Conservation (phyloP, 2,329 filamentous ascomycete genomes). For the Mycosphaerella arachidis region DNA sequence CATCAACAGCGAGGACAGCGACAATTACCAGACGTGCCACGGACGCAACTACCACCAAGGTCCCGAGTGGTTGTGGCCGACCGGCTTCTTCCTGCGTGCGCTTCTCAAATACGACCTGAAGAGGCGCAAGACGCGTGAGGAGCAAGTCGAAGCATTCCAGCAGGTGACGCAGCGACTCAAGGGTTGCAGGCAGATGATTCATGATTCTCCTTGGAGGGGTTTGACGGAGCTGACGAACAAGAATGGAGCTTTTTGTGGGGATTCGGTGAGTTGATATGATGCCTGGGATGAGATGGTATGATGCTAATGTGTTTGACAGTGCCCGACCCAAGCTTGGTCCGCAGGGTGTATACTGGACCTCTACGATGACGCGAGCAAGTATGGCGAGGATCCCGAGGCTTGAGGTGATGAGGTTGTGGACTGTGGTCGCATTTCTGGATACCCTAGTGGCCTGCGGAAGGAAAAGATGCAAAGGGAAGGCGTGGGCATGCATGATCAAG, state of each 20-base stretch:
- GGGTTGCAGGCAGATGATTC: conserved; percentile 80
- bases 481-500: too few species aligned
- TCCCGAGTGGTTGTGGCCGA: conserved; percentile 97
- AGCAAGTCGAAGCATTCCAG: conserved; percentile 83
- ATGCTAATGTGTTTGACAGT: conserved; percentile 46
- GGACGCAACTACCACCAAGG: conserved; percentile 97
- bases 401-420: neutral
- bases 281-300: conserved; percentile 29
- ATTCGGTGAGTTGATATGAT: conserved; percentile 64
- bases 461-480: neutral
- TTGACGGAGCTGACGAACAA: conserved; percentile 91
- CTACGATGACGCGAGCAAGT: conserved; percentile 73
- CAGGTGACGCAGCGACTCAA: conserved; percentile 80
- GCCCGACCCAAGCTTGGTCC: conserved; percentile 94
- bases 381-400: conserved; percentile 6
- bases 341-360: conserved; percentile 90
- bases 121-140: conserved; percentile 62
- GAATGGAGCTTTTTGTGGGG: conserved; percentile 73
- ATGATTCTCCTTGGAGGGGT: conserved; percentile 79
- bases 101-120: conserved; percentile 84
- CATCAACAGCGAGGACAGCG: conserved; percentile 87
- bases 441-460: neutral
- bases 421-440: neutral
- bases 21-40: conserved; percentile 86
- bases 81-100: conserved; percentile 89